Base-by-base conservation (phyloP, 108 stramenopile species). In the Cyclostephanos tholiformis region DNA sequence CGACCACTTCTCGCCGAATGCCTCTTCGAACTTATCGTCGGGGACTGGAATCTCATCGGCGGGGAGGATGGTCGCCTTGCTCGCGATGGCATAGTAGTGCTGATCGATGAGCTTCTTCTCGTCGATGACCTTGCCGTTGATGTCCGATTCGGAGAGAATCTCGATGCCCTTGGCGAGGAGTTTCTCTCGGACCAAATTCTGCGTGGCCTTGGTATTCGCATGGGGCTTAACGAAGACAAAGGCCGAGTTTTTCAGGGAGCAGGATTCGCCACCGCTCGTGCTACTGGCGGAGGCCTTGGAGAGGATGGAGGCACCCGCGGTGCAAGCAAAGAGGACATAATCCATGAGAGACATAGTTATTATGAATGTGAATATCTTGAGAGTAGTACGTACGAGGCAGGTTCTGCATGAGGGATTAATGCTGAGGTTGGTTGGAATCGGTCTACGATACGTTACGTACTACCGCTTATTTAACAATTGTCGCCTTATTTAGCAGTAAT, bases 151-250 rank as follows among this genome's bases (percentile, higher is more conserved):
- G 22, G 85, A 80, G 26, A 92, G 67, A 65, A 96, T 91, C 38
- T 72, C 77, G 44, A 97, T 80, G 13, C 91, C 92, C 12, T 84
- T 66, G 20, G 82, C 75, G 1, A 55, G 50, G 58, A 95, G 69
- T 56, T 85, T 88, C 16, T 85, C 74, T 13, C 67, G 67, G 20
- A 98, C 96, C 70, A 93, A 75, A 10, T 89, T 83, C 63, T 85
- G 86, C 4, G 87, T 86, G 13, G 88, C 89, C 49, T 63, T 59
- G 32, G 93, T 96, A 71, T 95, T 96, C 32, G 97, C 97, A 67
- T 98, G 97, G 35, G 97, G 97, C 71, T 98, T 98, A 41, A 98
- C 87, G 82, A 98, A 98, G 50, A 98, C 92, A 67, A 97, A 96
- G 13, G 97, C 97, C 14, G 87, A 84, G 84, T 97, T 94, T 35